Percentiles rank a stretch among this genome's conserved stretches.
phyloP scores from a whole-genome alignment of 1,139 yeast genomes.

The Candida pseudoviswanathii region DNA sequence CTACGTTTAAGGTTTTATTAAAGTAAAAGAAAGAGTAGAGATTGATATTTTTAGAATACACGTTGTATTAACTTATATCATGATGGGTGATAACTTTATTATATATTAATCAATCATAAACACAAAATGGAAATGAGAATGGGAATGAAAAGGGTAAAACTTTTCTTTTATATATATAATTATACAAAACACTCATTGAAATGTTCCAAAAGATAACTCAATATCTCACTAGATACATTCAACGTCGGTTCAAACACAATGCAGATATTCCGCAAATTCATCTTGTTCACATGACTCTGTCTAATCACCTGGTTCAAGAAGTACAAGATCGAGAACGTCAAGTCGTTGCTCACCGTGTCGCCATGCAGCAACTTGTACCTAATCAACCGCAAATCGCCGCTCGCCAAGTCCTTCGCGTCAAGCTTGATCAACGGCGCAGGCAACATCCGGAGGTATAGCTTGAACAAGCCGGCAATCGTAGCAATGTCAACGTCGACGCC shows the following conservation, averaged over 20 bases:
- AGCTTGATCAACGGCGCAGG: constrained; percentile 67
- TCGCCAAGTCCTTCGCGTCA: constrained; percentile 40
- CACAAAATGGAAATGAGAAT: too few species aligned
- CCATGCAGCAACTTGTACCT: constrained; percentile 19
- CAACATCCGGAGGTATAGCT: constrained; percentile 70
- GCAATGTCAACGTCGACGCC: constrained; percentile 70
- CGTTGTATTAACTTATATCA: too few species aligned
- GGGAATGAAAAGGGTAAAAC: too few species aligned
- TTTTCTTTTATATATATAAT: constrained; percentile 6
- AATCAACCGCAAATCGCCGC: constrained; percentile 13
- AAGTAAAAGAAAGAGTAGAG: constrained; percentile 12
- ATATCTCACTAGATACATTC: constrained; percentile 66
- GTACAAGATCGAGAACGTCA: constrained; percentile 65
- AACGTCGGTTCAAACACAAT: constrained; percentile 88
- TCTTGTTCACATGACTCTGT: constrained; percentile 69
- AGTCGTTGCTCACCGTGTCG: constrained; percentile 53
- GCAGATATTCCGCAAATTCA: constrained; percentile 78
- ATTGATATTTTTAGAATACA: constrained; percentile 24
- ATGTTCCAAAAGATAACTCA: constrained; percentile 65
- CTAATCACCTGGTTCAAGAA: constrained; percentile 67
- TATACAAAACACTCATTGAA: constrained; percentile 61
- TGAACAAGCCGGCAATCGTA: constrained; percentile 77
- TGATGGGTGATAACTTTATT: too few species aligned
- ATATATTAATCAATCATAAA: too few species aligned
- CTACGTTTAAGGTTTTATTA: constrained; percentile 57